phyloP scores from a whole-genome alignment of 306 rosid genomes.

The Sicyos baderoa region DNA sequence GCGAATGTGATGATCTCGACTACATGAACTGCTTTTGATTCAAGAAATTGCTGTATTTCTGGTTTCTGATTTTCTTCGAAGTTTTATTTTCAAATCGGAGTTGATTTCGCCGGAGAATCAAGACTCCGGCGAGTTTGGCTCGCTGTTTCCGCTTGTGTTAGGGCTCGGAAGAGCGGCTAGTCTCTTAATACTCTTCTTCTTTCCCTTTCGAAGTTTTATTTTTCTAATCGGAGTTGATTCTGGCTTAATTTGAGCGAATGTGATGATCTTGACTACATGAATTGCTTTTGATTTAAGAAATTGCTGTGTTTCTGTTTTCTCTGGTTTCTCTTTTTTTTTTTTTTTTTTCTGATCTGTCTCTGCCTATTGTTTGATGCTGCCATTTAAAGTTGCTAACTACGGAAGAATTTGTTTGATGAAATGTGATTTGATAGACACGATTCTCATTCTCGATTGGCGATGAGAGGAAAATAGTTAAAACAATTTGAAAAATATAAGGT shows the following conservation, averaged over 20 bases:
- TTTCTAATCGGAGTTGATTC: background rate
- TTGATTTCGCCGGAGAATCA: no score
- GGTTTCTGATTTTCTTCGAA: no score
- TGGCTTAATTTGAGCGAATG: background rate
- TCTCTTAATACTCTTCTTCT: slow-evolving; percentile 5
- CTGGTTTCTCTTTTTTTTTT: background rate
- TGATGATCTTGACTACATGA: background rate
- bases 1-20: no score
- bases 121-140: slow-evolving; percentile 57
- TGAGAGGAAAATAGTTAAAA: background rate
- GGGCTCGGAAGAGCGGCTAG: slow-evolving; percentile 46
- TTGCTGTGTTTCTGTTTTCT: background rate
- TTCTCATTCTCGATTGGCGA: background rate
- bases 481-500: background rate
- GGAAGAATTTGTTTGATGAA: background rate
- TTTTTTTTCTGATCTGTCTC: background rate
- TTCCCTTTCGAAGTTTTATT: background rate
- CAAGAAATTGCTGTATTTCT: no score
- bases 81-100: no score
- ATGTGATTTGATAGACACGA: background rate
- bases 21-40: no score
- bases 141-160: slow-evolving; percentile 57
- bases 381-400: background rate
- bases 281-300: slow-evolving; percentile 3
- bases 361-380: background rate